Base-by-base conservation (phyloP, 768 basidiomycete species). In the Saitozyma podzolica region DNA sequence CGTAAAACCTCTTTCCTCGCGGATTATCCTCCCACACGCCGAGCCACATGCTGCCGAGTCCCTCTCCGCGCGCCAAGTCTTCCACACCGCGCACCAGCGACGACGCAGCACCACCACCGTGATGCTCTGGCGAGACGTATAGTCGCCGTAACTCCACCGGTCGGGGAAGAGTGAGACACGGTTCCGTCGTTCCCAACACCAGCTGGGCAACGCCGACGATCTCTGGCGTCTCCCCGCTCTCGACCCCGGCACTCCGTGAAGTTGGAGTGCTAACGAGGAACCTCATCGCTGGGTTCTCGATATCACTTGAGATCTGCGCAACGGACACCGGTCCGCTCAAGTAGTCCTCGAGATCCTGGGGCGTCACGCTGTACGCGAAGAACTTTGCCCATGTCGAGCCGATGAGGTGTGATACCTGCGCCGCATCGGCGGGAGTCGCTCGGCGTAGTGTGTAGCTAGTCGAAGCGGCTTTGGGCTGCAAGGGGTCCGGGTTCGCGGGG, bases 1-100 rank as follows among this genome's bases (percentile, higher is more conserved):
- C 39, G 45, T 71, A 71, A 47, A 65, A 71, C 43, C 69, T 40
- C 40, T 41, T 56, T 0, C 61, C 69, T 29, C 58, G 43, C 6
- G 14, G 9, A 52, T 71, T 71, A 48, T 67, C 50, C 37, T 67
- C 61, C 66, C 66, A 71, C n/a, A 65, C 69, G 13, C 69, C 69
- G 9, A 71, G 52, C 66, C 64, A 71, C 2, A 67, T 11, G 17
- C 56, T 56, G 8, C 50, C 37, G 17, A 47, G 50, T 2, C 62
- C 69, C 40, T 63, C 55, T 19, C 59, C 50, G 41, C 49, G 59
- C 6, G 66, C 66, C 50, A 63, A 6, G 14, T 41, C 41, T 14
- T 63, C 61, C 37, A 52, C 59, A 20, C 17, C 16, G 17, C 16
- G 54, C 54, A 71, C 51, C 47, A 71, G 47, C 16, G 54, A 42